Base-by-base conservation (phyloP, 148 eudicot genomes). In the Amaranthus hypochondriacus region DNA sequence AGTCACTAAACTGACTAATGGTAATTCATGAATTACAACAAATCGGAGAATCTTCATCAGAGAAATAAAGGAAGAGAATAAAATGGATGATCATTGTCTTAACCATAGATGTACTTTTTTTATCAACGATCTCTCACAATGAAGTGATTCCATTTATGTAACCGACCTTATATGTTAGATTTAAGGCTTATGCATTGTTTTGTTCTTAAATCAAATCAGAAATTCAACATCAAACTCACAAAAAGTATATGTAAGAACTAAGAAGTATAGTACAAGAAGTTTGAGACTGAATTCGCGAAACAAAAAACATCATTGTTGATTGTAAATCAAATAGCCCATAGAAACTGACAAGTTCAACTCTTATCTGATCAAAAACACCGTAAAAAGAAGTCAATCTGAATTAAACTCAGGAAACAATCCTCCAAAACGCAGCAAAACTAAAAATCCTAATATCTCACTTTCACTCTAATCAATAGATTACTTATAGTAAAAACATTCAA, bases 341-440 rank as follows among this genome's bases (percentile, higher is more conserved):
- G 5, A 57, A 13, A 53, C 5, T 57, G 53, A 62, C 9, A 4
- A 73, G 63, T 8, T 56, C 61, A 54, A 5, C 11, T 12, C 57
- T 48, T 70, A 13, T 14, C 42, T 15, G 4, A 48, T 48, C 44
- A 44, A 42, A 56, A 7, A n/a, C 4, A 56, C 5, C 6, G 3
- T 56, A 43, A 4, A 5, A 71, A 7, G 14, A 72, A 15, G 64
- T 60, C 64, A 73, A 66, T 53, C 14, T 64, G 15, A 65, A 54
- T 56, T 6, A 49, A 66, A 42, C 48, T 42, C 71, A 51, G 4
- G 44, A 58, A 66, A n/a, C 4, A 18, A 57, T 9, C 63, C 28
- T 49, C 46, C 47, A 56, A 66, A 72, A 72, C 10, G 28, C 3
- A 46, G 12, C 7, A 61, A 61, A n/a, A 18, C 4, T 28, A 12